A percentile compares a stretch with the other conserved stretches of the same genome.
Conservation (phyloP, 805 yeast genomes). For the Wickerhamiella allomyrinae region DNA sequence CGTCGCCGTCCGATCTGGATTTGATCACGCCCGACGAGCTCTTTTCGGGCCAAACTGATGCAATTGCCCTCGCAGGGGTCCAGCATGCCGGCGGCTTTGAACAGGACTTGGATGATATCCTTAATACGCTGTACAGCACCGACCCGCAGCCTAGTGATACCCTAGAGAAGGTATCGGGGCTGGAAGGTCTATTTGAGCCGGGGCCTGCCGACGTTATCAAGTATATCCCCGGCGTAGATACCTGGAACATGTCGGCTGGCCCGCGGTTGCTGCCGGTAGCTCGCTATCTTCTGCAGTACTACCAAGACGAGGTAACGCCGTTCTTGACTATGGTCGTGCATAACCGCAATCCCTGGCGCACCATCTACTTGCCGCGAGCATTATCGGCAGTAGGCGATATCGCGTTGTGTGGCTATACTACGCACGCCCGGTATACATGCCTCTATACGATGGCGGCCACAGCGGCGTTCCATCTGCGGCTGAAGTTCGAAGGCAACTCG, state of each 20-base stretch:
- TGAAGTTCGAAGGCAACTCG: constrained; percentile 54
- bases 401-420: constrained; percentile 55
- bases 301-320: constrained; percentile 64
- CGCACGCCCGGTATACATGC: constrained; percentile 62
- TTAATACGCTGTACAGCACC: background rate
- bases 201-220: background rate
- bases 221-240: constrained; percentile 1
- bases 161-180: too few relatives aligned
- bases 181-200: constrained; percentile 7
- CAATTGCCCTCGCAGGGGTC: background rate
- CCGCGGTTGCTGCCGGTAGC: constrained; percentile 33
- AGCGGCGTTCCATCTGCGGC: constrained; percentile 65
- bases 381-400: constrained; percentile 70
- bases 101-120: background rate
- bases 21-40: background rate
- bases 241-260: background rate
- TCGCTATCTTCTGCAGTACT: constrained; percentile 55
- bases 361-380: constrained; percentile 75
- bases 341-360: constrained; percentile 76
- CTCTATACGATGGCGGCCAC: constrained; percentile 70
- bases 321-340: constrained; percentile 57
- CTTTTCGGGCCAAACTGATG: background rate
- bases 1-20: background rate
- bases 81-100: constrained; percentile 1
- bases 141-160: too few relatives aligned